Conservation (phyloP, 305 asterid genomes). For the Solanum chacoense region DNA sequence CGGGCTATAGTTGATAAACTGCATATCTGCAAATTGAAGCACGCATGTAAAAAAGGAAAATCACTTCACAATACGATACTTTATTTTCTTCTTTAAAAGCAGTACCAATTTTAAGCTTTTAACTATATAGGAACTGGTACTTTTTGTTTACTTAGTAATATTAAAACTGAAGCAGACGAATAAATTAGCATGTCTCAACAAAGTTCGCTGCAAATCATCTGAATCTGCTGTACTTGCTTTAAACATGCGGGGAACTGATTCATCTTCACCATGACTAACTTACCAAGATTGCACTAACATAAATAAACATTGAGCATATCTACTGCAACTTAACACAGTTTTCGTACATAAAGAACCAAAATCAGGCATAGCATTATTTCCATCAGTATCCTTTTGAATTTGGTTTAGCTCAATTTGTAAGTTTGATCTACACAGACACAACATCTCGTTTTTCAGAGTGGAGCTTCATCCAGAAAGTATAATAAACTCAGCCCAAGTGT, state of each 20-base stretch:
- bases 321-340: background rate
- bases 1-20: constrained; percentile 92
- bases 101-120: background rate
- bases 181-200: background rate
- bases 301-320: background rate
- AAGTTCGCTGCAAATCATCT: background rate
- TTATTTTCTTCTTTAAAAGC: background rate
- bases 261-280: background rate
- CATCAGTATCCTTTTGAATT: background rate
- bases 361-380: background rate
- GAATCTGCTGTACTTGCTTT: background rate
- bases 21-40: constrained; percentile 52
- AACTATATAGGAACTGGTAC: background rate
- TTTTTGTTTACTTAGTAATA: background rate
- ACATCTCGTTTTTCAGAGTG: background rate
- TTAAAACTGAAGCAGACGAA: background rate
- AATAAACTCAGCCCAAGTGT: background rate
- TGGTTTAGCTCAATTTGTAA: background rate
- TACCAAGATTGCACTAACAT: background rate
- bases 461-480: background rate
- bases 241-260: background rate
- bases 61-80: background rate
- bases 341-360: background rate
- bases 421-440: background rate
- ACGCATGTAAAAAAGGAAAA: background rate